Conservation (phyloP, 768 basidiomycete species). For the Serendipita sp. region DNA sequence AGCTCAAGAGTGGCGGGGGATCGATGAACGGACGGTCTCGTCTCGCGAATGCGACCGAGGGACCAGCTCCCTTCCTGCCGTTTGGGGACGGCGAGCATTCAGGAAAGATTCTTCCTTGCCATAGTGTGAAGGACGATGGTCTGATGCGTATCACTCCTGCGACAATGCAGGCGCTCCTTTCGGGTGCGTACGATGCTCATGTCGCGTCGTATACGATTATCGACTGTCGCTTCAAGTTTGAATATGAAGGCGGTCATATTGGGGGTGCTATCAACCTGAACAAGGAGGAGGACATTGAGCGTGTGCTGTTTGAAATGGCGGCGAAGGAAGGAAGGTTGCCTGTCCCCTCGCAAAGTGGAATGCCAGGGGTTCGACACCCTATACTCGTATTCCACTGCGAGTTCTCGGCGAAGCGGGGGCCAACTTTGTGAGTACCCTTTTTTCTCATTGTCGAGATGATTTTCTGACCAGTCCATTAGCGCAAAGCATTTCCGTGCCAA, state of each 20-base stretch:
- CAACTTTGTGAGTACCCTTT: slow-evolving; percentile 60
- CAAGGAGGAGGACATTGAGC: slow-evolving; percentile 61
- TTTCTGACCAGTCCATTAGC: slow-evolving; percentile 24
- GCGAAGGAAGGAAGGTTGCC: slow-evolving; percentile 3
- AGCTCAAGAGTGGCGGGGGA: slow-evolving; percentile 43
- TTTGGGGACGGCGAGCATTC: slow-evolving; percentile 87
- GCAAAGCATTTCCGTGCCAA: slow-evolving; percentile 85
- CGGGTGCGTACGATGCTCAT: slow-evolving; percentile 49
- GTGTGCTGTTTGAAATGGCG: slow-evolving; percentile 45
- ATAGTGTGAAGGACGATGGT: slow-evolving; percentile 86
- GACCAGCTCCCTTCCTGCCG: slow-evolving; percentile 28
- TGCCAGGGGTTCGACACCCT: slow-evolving; percentile 28
- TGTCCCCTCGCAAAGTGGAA: slow-evolving; percentile 9
- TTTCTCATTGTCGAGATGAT: not conserved
- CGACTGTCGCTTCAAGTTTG: slow-evolving; percentile 96
- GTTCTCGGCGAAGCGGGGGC: slow-evolving; percentile 87
- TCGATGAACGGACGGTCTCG: slow-evolving; percentile 25
- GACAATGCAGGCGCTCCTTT: slow-evolving; percentile 64
- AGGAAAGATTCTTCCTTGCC: slow-evolving; percentile 89
- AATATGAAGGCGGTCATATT: slow-evolving; percentile 87
- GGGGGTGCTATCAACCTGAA: slow-evolving; percentile 85
- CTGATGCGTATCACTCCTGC: slow-evolving; percentile 71
- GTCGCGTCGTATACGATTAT: slow-evolving; percentile 65
- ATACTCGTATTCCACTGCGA: slow-evolving; percentile 95
- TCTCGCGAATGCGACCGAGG: slow-evolving; percentile 19